A percentile compares a stretch with the other conserved stretches of the same genome.
These are phyloP conservation scores for Diaporthe sp. DNA, from an alignment of 2,329 filamentous ascomycete genomes.

Conservation along the genomic window DNA sequence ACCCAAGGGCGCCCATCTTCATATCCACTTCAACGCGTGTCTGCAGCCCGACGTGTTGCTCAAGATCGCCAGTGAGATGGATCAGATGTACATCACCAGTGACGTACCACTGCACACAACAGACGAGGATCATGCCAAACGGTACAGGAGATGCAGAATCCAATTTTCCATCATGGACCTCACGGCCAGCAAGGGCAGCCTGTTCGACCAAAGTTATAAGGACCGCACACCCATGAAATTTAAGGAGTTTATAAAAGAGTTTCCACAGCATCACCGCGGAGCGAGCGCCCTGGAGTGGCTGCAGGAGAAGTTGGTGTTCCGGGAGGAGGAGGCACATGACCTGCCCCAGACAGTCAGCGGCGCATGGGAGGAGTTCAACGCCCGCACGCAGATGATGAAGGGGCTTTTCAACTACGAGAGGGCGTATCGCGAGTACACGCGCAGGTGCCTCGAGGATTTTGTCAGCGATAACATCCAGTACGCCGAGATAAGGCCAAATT, in stretches of 20 bases:
- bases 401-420: conserved; percentile 70
- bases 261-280: conserved; percentile 45
- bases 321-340: conserved; percentile 70
- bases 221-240: conserved; percentile 59
- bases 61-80: conserved; percentile 64
- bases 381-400: conserved; percentile 69
- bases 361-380: conserved; percentile 69
- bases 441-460: conserved; percentile 65
- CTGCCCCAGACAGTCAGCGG: conserved; percentile 61
- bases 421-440: conserved; percentile 68
- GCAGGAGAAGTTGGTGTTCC: conserved; percentile 71
- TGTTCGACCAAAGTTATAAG: conserved; percentile 65
- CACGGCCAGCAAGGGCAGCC: conserved; percentile 51
- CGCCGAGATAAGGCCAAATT: conserved; percentile 71
- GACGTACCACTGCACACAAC: conserved; percentile 60
- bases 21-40: conserved; percentile 85
- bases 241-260: conserved; percentile 54
- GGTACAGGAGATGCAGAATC: conserved; percentile 67
- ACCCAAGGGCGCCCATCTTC: conserved; percentile 80
- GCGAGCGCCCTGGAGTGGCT: conserved; percentile 65
- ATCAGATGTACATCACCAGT: conserved; percentile 79
- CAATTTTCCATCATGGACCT: conserved; percentile 67
- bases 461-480: conserved; percentile 70
- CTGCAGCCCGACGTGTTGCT: conserved; percentile 72
- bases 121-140: conserved; percentile 44